phyloP scores from a whole-genome alignment of 2,329 filamentous ascomycete genomes.

The Sporothrix euskadiensis region DNA sequence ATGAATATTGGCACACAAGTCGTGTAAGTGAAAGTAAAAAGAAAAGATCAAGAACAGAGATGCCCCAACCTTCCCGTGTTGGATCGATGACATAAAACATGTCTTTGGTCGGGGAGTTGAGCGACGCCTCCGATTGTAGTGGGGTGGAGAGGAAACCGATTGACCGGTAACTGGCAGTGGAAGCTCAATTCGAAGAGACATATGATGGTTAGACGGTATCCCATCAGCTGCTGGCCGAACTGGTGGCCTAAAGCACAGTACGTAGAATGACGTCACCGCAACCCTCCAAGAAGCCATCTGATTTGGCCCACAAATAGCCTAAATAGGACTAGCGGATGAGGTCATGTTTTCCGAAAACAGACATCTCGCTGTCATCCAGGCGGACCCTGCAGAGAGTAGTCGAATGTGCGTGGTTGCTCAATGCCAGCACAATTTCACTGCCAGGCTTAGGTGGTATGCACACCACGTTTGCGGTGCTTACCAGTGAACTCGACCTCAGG shows the following conservation, averaged over 20 bases:
- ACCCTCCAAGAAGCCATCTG: background rate
- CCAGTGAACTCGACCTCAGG: conserved; percentile 83
- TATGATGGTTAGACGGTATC: background rate
- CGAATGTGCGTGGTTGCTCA: background rate
- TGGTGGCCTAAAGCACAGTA: background rate
- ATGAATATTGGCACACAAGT: background rate
- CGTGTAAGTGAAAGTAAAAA: background rate
- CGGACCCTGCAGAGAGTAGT: background rate
- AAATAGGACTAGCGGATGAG: conserved; percentile 13
- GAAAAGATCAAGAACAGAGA: background rate
- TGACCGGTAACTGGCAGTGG: background rate
- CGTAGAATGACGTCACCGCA: conserved; percentile 11
- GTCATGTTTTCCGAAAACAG: conserved; percentile 15
- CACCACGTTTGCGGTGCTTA: conserved; percentile 48
- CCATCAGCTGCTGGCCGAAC: too few relatives aligned
- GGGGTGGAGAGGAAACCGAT: too few relatives aligned
- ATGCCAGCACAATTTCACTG: background rate
- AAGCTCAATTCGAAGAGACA: background rate
- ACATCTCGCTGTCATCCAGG: background rate
- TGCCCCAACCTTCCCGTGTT: background rate
- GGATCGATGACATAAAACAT: conserved; percentile 3
- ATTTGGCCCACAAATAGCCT: background rate
- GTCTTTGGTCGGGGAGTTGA: background rate
- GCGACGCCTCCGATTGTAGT: background rate
- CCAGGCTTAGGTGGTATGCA: background rate